Evolutionary conservation across 768 basidiomycete genomes (phyloP).

Genomic region (Nidularia sp.): DNA sequence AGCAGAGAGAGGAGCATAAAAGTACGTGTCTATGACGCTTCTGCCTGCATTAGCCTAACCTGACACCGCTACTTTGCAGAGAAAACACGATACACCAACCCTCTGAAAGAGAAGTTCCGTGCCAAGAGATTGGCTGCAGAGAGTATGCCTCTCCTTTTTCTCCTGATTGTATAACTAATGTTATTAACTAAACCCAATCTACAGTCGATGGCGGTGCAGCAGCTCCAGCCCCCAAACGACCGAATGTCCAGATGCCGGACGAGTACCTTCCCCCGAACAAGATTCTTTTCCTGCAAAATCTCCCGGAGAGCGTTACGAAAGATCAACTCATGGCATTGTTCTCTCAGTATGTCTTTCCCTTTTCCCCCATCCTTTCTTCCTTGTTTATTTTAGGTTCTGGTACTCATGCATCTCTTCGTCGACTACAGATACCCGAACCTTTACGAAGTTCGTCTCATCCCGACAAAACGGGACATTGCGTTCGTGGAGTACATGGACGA

Average conservation of each 20-base stretch:
- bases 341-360: conserved; percentile 62
- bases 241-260: conserved; percentile 96
- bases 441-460: conserved; percentile 97
- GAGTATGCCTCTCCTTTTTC: conserved; percentile 39
- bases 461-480: conserved; percentile 95
- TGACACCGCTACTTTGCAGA: conserved; percentile 49
- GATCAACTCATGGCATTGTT: conserved; percentile 90
- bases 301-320: conserved; percentile 90
- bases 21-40: conserved; percentile 44
- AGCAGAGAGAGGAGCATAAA: conserved; percentile 73
- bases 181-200: conserved; percentile 7
- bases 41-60: neutral
- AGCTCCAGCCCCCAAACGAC: conserved; percentile 66
- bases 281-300: conserved; percentile 95
- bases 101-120: conserved; percentile 80
- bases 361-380: neutral
- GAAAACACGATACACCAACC: conserved; percentile 82
- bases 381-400: no score
- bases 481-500: conserved; percentile 99
- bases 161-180: neutral
- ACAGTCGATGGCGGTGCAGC: conserved; percentile 69
- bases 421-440: conserved; percentile 86
- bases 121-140: conserved; percentile 80
- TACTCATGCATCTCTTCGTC: no score
- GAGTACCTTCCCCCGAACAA: conserved; percentile 99